Conservation (phyloP, 2,329 filamentous ascomycete species). For the Periconia digitata region DNA sequence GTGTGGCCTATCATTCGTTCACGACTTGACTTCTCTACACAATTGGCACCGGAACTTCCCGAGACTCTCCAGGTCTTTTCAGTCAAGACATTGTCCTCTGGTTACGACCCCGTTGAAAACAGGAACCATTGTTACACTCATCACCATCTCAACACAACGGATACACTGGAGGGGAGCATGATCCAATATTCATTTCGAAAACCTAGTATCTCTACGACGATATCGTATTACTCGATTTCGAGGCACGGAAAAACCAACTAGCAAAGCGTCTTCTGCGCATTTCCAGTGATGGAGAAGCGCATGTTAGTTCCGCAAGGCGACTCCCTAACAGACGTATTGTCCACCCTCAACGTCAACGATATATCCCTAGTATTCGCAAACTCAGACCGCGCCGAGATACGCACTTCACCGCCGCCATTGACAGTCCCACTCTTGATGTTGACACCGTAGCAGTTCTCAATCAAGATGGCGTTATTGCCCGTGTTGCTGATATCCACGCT, state of each 20-base stretch:
- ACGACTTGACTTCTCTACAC: too few species aligned
- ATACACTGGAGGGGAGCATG: too few species aligned
- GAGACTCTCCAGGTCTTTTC: too few species aligned
- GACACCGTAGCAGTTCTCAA: constrained; percentile 63
- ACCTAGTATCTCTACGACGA: too few species aligned
- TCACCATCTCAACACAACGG: too few species aligned
- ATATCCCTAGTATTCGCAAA: constrained; percentile 58
- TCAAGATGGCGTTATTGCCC: constrained; percentile 59
- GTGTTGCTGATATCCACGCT: constrained; percentile 55
- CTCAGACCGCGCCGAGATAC: constrained; percentile 55
- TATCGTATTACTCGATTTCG: too few species aligned
- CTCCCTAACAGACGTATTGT: constrained; percentile 56
- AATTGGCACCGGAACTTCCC: too few species aligned
- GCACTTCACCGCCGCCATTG: constrained; percentile 58
- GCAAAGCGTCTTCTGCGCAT: constrained; percentile 35
- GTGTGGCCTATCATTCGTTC: too few species aligned
- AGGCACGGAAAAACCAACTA: constrained; percentile 1
- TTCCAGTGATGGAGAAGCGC: constrained; percentile 53
- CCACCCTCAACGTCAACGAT: constrained; percentile 52
- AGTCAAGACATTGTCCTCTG: too few species aligned
- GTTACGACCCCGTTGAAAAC: too few species aligned
- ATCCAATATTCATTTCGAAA: too few species aligned
- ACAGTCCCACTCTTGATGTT: constrained; percentile 55
- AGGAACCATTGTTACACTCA: too few species aligned
- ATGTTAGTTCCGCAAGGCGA: constrained; percentile 58